Evolutionary conservation across 106 monocot species (phyloP).

Genomic region (Acorus calamus): DNA sequence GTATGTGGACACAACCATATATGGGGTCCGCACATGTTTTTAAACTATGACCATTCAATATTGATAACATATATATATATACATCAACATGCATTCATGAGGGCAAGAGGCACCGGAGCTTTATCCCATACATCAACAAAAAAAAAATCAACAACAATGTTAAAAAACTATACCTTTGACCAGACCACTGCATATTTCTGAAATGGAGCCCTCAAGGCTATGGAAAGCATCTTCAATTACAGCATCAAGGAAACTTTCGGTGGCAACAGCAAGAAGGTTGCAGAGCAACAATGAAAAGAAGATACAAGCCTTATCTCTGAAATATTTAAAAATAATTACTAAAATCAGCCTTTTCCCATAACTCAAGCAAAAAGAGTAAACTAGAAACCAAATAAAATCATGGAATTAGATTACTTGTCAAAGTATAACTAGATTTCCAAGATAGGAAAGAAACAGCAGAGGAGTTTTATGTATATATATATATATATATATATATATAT

Average conservation of each 20-base stretch:
- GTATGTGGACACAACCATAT: too few species aligned
- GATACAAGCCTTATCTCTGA: slow-evolving; percentile 57
- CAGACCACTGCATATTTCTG: slow-evolving; percentile 4
- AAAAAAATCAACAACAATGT: too few species aligned
- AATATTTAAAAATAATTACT: neutral
- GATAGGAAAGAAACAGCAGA: slow-evolving; percentile 1
- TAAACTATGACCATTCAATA: too few species aligned
- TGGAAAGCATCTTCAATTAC: slow-evolving; percentile 10
- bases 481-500: neutral
- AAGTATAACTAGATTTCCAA: neutral
- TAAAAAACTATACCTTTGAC: too few species aligned
- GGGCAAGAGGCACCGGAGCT: too few species aligned
- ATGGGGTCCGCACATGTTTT: too few species aligned
- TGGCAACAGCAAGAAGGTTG: slow-evolving; percentile 16
- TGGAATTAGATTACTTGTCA: neutral
- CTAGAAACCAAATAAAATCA: slow-evolving; percentile 2
- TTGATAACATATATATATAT: too few species aligned
- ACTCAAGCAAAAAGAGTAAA: slow-evolving; percentile 1
- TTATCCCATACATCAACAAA: too few species aligned
- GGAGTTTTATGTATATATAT: neutral
- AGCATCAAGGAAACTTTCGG: slow-evolving; percentile 7
- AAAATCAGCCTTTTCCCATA: slow-evolving; percentile 44
- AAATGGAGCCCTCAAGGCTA: slow-evolving; percentile 14
- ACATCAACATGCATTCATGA: too few species aligned
- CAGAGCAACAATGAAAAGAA: slow-evolving; percentile 48